Evolutionary conservation across 2,329 filamentous ascomycete species (phyloP), one percentile per base, ranked within the genome.

Genomic region (Fusarium sambucinum): DNA sequence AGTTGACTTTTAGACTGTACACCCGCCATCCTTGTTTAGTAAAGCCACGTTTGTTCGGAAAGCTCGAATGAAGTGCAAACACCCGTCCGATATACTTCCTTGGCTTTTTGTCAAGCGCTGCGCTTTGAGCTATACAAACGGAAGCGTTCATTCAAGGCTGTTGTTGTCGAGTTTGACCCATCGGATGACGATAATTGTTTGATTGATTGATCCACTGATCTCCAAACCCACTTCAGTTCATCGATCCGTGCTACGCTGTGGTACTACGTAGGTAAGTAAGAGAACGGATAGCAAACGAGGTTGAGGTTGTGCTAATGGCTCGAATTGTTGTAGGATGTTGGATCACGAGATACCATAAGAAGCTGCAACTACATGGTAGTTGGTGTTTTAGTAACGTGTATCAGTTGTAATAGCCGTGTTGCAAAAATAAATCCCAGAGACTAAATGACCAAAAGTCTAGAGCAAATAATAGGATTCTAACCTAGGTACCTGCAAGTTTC

Each of bases 201-300:
- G 47, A 19, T 33, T 46, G n/a, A 30, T 25, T 27, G 50, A 48
- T 37, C 52, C 52, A 55, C 41, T 55, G 52, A 55, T 55, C 52
- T 55, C 27, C 52, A 33, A 55, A 37, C 23, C 52, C 32, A 40
- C 52, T 33, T 51, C 38, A 63, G 38, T 35, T 42, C 25, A 21
- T 37, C 47, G 47, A 50, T 19, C 47, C n/a, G 33, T 29, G 47
- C 47, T 40, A 47, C 41, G 30, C 41, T 37, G 21, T 21, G 30
- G 27, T 45, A 38, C 47, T 38, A 50, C 47, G 25, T 32, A 21
- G 33, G 44, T 23, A 32, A 27, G 14, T 19, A 12, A 37, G 25
- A 17, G 27, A 19, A 46, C 21, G 30, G 13, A 14, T 21, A 59
- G 37, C 21, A 41, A 13, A 17, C 1, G 12, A n/a, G 13, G 12